Percentiles rank a stretch among this genome's conserved stretches.
phyloP scores from a whole-genome alignment of 1,139 yeast species.

The Candida smagusa region DNA sequence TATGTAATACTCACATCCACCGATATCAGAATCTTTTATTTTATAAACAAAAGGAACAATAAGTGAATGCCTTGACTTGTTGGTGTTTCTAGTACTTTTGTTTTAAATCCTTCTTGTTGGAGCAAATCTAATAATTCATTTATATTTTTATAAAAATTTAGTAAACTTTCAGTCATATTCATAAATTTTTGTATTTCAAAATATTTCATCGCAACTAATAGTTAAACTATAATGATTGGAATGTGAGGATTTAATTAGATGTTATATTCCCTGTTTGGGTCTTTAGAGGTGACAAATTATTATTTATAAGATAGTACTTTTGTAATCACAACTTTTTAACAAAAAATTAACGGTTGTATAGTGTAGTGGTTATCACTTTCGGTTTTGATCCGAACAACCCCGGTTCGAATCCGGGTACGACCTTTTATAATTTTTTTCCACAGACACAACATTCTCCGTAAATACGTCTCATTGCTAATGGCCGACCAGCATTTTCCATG shows the following conservation, averaged over 20 bases:
- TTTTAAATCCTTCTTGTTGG: no score
- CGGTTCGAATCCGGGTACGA: constrained; percentile 96
- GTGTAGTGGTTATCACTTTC: constrained; percentile 51
- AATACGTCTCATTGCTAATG: background rate
- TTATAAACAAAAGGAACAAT: no score
- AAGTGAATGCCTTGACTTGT: background rate
- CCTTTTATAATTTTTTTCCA: constrained; percentile 33
- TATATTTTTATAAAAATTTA: no score
- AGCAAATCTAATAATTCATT: no score
- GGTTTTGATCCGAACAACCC: constrained; percentile 76
- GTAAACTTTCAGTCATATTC: no score
- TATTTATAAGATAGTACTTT: background rate
- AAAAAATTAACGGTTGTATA: constrained; percentile 30
- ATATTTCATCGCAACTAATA: no score
- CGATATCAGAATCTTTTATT: no score
- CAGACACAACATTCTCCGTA: background rate
- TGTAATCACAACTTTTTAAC: background rate
- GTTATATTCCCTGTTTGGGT: background rate
- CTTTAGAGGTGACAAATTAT: background rate
- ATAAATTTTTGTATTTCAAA: no score
- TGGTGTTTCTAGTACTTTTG: background rate
- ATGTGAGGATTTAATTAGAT: no score
- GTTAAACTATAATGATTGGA: no score
- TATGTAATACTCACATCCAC: background rate
- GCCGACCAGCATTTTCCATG: no score